These are phyloP conservation scores for Puccinia hordei DNA, from an alignment of 1,284 basidiomycete genomes.

Conservation along the genomic window DNA sequence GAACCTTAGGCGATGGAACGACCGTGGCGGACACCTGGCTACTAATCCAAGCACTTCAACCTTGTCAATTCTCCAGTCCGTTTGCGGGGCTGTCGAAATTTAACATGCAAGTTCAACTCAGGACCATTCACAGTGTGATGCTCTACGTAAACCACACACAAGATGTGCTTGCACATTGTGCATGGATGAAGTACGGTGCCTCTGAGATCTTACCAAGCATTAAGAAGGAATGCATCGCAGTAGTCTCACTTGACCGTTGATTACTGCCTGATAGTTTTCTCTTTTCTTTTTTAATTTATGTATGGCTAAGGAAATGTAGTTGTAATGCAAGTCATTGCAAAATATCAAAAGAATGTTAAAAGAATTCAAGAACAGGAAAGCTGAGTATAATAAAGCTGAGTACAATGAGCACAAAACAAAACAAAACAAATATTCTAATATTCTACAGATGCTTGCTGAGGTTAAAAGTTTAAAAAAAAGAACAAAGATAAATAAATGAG, in stretches of 20 bases:
- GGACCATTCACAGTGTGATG: not conserved
- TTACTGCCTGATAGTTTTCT: no score
- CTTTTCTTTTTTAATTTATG: no score
- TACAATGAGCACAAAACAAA: no score
- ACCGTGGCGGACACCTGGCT: constrained; percentile 7
- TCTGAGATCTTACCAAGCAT: not conserved
- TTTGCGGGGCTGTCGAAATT: constrained; percentile 27
- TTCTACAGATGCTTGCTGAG: no score
- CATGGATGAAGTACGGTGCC: constrained; percentile 33
- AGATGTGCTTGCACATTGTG: constrained; percentile 32
- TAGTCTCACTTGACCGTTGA: constrained; percentile 5
- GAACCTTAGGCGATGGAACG: not conserved
- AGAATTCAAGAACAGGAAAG: no score
- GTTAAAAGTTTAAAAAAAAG: no score
- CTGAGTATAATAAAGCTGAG: no score
- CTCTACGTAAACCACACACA: not conserved
- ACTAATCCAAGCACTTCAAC: constrained; percentile 7
- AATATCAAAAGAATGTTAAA: no score
- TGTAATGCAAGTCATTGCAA: no score
- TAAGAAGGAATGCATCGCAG: not conserved
- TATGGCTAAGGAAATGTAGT: no score
- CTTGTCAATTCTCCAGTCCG: constrained; percentile 6
- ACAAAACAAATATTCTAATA: no score
- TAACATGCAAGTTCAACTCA: constrained; percentile 7
- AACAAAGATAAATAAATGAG: no score